Base-by-base conservation (phyloP, 441 rosid genomes). In the Pelargonium australe region DNA sequence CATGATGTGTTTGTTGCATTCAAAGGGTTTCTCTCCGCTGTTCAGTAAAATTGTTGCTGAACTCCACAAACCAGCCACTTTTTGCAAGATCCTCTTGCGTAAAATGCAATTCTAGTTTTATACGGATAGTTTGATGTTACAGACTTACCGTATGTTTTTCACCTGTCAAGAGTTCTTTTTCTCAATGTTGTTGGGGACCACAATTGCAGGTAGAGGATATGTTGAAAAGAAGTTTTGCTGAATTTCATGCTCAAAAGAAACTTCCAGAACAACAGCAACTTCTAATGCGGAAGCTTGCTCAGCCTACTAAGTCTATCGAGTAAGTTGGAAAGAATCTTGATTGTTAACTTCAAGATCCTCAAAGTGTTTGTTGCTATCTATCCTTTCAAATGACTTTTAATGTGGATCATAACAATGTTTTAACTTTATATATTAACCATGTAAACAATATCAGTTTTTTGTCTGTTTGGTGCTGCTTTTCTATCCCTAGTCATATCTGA, bases 201-300 rank as follows among this genome's bases (percentile, higher is more conserved):
- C 70, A 65, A 75, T 14, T 77, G 78, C 81, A 95, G 99, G 97
- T 95, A 75, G 99, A 95, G 82, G 99, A 95, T 74, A 95, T 95
- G 99, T 72, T 95, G 81, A 95, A 95, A 85, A 86, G 98, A 85
- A 95, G 97, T 80, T 95, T 95, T 83, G 96, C 99, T 65, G 99
- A 95, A 81, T 95, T 95, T 78, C 95, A 86, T 87, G 77, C 97
- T 66, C 99, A 95, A 82, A 90, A 86, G 84, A 86, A 90, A 68
- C 88, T 95, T 78, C 97, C 99, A 17, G 99, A 95, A 80, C 83
- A 82, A 72, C 91, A 89, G 70, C 86, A 86, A 73, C 88, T 90
- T 74, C 84, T 95, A 70, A 84, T 81, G 95, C 74, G 76, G 65
- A 90, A 90, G 83, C 97, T 86, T 82, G 78, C 92, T 67, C 90